phyloP scores from a whole-genome alignment of 2,329 filamentous ascomycete species.

The Chrysoporthe deuterocubensis region DNA sequence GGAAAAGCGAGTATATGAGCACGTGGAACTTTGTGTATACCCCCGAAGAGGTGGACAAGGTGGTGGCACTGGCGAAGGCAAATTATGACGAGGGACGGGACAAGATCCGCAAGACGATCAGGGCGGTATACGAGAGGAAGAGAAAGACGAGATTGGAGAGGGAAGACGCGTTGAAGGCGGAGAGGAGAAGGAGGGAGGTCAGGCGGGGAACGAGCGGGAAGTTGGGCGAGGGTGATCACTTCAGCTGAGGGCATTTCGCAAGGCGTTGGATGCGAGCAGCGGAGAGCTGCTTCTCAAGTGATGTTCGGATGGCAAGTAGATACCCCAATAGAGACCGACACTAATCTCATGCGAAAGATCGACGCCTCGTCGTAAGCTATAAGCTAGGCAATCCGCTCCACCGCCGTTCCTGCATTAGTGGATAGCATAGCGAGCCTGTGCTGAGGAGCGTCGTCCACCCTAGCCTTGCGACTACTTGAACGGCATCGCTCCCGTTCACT shows the following conservation, averaged over 20 bases:
- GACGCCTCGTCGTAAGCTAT: background rate
- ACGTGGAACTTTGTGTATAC: conserved; percentile 99
- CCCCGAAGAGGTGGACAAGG: conserved; percentile 83
- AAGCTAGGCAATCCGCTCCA: background rate
- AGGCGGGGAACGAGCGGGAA: conserved; percentile 57
- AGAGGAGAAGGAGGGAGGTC: conserved; percentile 51
- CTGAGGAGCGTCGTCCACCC: background rate
- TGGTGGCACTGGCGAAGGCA: conserved; percentile 78
- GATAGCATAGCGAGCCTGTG: no score
- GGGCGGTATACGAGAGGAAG: conserved; percentile 92
- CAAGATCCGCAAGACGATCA: conserved; percentile 76
- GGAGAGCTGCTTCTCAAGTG: background rate
- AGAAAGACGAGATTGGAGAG: conserved; percentile 66
- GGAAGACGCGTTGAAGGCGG: conserved; percentile 46
- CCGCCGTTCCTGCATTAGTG: no score
- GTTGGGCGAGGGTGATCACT: conserved; percentile 68
- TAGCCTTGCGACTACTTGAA: background rate
- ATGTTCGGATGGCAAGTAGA: conserved; percentile 3
- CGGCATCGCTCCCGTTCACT: background rate
- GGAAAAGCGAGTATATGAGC: conserved; percentile 81
- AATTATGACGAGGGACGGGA: conserved; percentile 86
- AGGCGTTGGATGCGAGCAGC: background rate
- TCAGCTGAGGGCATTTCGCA: conserved; percentile 49
- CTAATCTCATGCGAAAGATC: background rate
- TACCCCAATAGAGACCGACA: conserved; percentile 18